Conservation (phyloP, 192 early-diverging fungal species). For the Backusella macrospora region DNA sequence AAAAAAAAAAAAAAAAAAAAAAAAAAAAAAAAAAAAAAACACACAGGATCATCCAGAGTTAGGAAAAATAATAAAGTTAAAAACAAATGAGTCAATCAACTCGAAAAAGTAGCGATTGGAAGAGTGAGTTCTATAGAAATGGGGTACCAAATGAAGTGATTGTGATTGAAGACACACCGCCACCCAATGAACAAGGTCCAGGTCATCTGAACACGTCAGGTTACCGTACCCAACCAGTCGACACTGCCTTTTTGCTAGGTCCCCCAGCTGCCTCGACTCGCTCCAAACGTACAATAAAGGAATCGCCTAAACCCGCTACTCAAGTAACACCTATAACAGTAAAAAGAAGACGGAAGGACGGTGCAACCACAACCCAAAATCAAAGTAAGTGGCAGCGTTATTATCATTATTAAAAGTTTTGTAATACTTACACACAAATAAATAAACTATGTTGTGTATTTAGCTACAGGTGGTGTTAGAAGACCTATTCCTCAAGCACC, state of each 20-base stretch:
- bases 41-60: background rate
- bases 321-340: background rate
- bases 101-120: conserved; percentile 37
- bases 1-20: conserved; percentile 9
- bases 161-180: conserved; percentile 46
- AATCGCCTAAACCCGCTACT: background rate
- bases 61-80: conserved; percentile 2
- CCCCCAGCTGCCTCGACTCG: conserved; percentile 38
- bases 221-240: background rate
- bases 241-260: conserved; percentile 16
- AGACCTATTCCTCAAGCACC: conserved; percentile 1
- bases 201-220: conserved; percentile 8
- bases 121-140: conserved; percentile 47
- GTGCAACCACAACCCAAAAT: too few relatives aligned
- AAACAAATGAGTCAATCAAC: background rate
- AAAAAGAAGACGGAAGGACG: conserved; percentile 20
- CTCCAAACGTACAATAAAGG: conserved; percentile 30
- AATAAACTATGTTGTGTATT: background rate
- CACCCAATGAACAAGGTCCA: conserved; percentile 15
- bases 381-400: background rate
- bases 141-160: conserved; percentile 46
- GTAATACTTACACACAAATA: background rate
- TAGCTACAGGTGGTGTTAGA: conserved; percentile 8
- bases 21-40: background rate
- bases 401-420: background rate